Evolutionary conservation across 495 filamentous ascomycete genomes (phyloP).

Genomic region (Trichoderma virens): DNA sequence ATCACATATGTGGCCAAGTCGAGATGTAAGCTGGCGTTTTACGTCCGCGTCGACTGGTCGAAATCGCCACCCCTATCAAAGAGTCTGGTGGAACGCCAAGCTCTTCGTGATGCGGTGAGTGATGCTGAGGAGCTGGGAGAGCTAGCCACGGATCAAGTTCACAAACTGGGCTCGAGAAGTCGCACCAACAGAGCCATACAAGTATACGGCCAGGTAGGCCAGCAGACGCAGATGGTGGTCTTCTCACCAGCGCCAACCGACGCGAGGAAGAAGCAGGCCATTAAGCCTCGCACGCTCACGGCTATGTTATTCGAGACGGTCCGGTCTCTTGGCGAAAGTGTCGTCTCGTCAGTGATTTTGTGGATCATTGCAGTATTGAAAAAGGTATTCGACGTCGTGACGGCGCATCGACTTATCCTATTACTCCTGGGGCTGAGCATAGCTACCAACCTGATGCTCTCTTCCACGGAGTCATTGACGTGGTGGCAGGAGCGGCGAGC

Average conservation of each 20-base stretch:
- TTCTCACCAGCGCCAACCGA: slow-evolving; percentile 44
- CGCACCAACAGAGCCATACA: slow-evolving; percentile 84
- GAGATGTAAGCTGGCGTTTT: slow-evolving; percentile 84
- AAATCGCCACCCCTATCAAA: slow-evolving; percentile 56
- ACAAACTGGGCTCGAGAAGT: slow-evolving; percentile 69
- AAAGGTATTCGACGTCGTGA: slow-evolving; percentile 59
- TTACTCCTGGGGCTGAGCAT: slow-evolving; percentile 57
- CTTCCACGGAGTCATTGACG: slow-evolving; percentile 54
- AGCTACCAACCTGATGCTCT: slow-evolving; percentile 61
- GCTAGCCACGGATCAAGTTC: slow-evolving; percentile 79
- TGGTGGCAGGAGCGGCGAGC: slow-evolving; percentile 88
- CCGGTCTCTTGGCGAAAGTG: slow-evolving; percentile 60
- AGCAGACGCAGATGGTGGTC: slow-evolving; percentile 57
- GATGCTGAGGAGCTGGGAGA: slow-evolving; percentile 82
- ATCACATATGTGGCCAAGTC: slow-evolving; percentile 90
- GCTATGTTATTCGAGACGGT: slow-evolving; percentile 63
- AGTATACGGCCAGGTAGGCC: slow-evolving; percentile 81
- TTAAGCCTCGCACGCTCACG: slow-evolving; percentile 58
- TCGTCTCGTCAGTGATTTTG: slow-evolving; percentile 63
- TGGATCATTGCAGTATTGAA: slow-evolving; percentile 57
- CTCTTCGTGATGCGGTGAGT: slow-evolving; percentile 67
- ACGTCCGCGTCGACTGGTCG: slow-evolving; percentile 79
- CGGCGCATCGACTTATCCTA: slow-evolving; percentile 69
- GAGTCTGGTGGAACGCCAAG: slow-evolving; percentile 71
- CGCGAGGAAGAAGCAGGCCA: slow-evolving; percentile 40